phyloP scores from a whole-genome alignment of 257 asterid species.

The Nicotiana attenuata region DNA sequence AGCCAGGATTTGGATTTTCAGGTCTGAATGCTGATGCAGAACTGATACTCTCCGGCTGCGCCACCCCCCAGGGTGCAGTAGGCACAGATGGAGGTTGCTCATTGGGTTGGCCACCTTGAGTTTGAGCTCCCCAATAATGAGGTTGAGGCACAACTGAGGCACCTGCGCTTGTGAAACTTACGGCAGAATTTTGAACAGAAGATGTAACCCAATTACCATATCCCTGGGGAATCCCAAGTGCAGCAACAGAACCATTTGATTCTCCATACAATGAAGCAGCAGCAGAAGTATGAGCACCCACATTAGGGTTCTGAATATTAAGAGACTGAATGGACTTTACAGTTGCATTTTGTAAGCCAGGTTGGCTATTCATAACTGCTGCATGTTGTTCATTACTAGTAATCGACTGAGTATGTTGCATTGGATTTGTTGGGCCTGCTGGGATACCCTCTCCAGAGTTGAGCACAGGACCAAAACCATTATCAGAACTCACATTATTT shows the following conservation, averaged over 20 bases:
- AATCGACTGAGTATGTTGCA: constrained; percentile 24
- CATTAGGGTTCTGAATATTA: constrained; percentile 39
- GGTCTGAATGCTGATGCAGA: constrained; percentile 36
- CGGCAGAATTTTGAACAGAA: constrained; percentile 43
- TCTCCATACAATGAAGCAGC: constrained; percentile 26
- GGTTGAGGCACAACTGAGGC: constrained; percentile 41
- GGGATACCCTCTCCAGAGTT: constrained; percentile 22
- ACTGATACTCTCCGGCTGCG: constrained; percentile 26
- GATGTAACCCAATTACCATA: constrained; percentile 46
- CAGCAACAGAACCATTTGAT: constrained; percentile 21
- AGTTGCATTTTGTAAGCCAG: constrained; percentile 16
- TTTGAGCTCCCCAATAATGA: constrained; percentile 51
- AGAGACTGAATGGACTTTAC: constrained; percentile 24
- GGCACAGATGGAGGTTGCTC: constrained; percentile 43
- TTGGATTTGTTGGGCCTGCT: constrained; percentile 14
- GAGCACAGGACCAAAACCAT: constrained; percentile 40
- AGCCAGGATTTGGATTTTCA: constrained; percentile 44
- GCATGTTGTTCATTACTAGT: constrained; percentile 34
- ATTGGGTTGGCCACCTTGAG: constrained; percentile 50
- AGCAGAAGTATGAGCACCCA: constrained; percentile 34
- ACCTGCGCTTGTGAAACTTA: constrained; percentile 42
- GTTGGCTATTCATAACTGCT: constrained; percentile 36
- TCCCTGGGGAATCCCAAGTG: constrained; percentile 40
- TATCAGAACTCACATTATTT: constrained; percentile 14
- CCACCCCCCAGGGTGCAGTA: constrained; percentile 51